These are phyloP conservation scores for Ophiognomonia clavigignenti-juglandacearum DNA, from an alignment of 2,329 filamentous ascomycete species.

Conservation along the genomic window DNA sequence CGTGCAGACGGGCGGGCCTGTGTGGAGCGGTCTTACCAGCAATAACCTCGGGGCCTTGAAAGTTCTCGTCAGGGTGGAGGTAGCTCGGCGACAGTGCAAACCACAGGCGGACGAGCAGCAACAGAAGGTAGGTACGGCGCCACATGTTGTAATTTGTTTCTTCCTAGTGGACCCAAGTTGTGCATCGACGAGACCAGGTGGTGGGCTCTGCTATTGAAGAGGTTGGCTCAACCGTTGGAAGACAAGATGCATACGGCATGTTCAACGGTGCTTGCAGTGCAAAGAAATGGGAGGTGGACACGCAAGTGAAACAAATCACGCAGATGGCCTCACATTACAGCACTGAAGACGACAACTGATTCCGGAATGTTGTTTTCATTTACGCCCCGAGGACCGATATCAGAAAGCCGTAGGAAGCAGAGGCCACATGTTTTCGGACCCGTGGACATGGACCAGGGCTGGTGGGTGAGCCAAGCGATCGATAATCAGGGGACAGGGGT, in stretches of 20 bases:
- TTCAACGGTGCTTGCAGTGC: constrained; percentile 3
- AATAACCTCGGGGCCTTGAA: constrained; percentile 95
- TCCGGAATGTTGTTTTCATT: too few species aligned
- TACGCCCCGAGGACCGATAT: too few species aligned
- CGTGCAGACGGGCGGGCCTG: background rate
- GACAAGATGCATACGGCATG: constrained; percentile 14
- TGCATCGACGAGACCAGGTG: constrained; percentile 19
- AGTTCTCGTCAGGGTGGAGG: constrained; percentile 97
- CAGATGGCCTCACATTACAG: too few species aligned
- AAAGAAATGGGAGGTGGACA: background rate
- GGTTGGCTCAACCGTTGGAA: constrained; percentile 16
- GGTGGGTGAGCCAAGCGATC: too few species aligned
- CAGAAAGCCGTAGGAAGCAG: too few species aligned
- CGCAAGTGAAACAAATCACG: background rate
- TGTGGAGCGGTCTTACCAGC: constrained; percentile 61
- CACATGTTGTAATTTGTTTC: constrained; percentile 59
- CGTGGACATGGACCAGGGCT: too few species aligned
- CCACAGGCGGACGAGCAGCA: constrained; percentile 85
- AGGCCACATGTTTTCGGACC: too few species aligned
- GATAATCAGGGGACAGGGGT: too few species aligned
- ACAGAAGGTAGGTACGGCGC: constrained; percentile 80
- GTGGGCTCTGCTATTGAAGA: constrained; percentile 9
- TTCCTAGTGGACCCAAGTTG: constrained; percentile 17
- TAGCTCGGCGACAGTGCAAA: constrained; percentile 94
- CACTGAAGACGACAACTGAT: too few species aligned